These are phyloP conservation scores for Auricularia auricula-judae DNA, from an alignment of 768 basidiomycete genomes.

Conservation along the genomic window DNA sequence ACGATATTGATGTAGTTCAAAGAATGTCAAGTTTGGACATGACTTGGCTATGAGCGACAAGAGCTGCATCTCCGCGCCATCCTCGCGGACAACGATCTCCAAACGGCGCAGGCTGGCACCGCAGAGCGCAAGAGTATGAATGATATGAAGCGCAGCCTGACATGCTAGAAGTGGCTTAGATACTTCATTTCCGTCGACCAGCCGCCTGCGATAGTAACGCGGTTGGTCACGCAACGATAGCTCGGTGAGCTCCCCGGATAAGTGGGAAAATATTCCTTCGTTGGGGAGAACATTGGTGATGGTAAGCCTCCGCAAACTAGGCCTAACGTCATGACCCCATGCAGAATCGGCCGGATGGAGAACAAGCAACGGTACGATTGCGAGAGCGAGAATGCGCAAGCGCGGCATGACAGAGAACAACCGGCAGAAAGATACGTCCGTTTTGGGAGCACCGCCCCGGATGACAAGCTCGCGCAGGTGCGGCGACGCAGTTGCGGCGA, in stretches of 20 bases:
- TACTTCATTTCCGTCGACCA: not conserved
- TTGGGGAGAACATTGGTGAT: not conserved
- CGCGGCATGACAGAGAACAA: not conserved
- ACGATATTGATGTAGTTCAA: not conserved
- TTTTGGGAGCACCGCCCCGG: not conserved
- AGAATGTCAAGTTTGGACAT: not conserved
- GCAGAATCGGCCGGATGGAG: not conserved
- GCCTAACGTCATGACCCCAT: not conserved
- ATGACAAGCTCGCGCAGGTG: not conserved
- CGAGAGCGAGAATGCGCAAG: too few relatives aligned
- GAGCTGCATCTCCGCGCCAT: not conserved
- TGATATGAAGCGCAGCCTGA: not conserved
- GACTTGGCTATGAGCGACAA: not conserved
- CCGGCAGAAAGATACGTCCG: not conserved
- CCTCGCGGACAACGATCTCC: not conserved
- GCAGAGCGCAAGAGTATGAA: not conserved
- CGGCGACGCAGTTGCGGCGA: not conserved
- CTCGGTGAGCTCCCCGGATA: not conserved
- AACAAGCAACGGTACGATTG: too few relatives aligned
- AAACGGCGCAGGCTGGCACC: not conserved
- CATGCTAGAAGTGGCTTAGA: not conserved
- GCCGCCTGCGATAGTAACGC: not conserved
- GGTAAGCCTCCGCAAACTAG: not conserved
- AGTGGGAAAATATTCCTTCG: not conserved
- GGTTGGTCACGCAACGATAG: not conserved